Conservation (phyloP, 2,329 filamentous ascomycete species). For the Botrytis cinerea region DNA sequence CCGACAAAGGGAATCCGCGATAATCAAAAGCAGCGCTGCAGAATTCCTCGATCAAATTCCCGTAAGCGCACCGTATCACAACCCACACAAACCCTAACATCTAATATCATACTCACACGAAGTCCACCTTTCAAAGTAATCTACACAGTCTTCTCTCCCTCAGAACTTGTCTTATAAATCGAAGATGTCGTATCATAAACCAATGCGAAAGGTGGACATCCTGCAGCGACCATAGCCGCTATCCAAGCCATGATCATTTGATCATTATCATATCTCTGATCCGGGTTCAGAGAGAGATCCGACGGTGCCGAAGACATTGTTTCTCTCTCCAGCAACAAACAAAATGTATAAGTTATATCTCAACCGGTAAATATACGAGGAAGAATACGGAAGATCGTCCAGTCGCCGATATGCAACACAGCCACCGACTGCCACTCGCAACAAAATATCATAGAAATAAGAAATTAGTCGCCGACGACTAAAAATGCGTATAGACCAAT, state of each 20-base stretch:
- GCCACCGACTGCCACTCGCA: background rate
- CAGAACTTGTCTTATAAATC: background rate
- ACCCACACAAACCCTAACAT: background rate
- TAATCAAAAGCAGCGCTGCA: background rate
- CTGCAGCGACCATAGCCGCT: slow-evolving; percentile 4
- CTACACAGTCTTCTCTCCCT: background rate
- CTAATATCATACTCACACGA: background rate
- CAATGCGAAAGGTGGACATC: slow-evolving; percentile 16
- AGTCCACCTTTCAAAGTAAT: background rate
- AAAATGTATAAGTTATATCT: background rate
- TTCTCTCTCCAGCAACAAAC: background rate
- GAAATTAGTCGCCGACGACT: background rate
- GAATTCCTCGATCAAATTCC: background rate
- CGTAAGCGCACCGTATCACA: background rate
- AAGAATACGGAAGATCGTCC: background rate
- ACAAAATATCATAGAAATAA: background rate
- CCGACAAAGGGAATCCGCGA: background rate
- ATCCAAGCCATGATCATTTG: slow-evolving; percentile 15
- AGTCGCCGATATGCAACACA: background rate
- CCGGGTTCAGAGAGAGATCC: slow-evolving; percentile 16
- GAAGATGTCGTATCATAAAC: background rate
- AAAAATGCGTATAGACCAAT: background rate
- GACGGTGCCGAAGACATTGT: slow-evolving; percentile 17
- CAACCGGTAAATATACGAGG: background rate
- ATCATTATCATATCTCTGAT: slow-evolving; percentile 19